Conservation (phyloP, 257 asterid species). For the Thymus quinquecostatus region DNA sequence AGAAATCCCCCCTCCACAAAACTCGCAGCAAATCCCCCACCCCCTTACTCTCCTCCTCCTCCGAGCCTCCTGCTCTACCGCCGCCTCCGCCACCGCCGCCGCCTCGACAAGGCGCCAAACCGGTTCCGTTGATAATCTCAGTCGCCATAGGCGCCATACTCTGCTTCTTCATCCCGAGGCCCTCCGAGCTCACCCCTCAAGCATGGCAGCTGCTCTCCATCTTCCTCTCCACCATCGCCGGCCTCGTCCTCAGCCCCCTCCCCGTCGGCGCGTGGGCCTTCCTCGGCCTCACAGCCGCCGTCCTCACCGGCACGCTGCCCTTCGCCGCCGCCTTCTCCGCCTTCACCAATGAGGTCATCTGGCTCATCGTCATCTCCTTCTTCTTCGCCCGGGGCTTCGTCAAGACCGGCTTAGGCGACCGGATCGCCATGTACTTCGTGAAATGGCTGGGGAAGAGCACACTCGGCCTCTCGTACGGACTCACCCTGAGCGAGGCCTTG, state of each 20-base stretch:
- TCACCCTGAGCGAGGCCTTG: conserved; percentile 87
- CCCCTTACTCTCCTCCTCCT: conserved; percentile 27
- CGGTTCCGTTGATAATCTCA: conserved; percentile 58
- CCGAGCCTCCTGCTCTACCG: conserved; percentile 20
- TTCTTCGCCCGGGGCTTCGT: conserved; percentile 93
- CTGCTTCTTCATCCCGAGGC: conserved; percentile 63
- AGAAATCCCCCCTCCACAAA: conserved; percentile 32
- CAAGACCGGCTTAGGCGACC: conserved; percentile 83
- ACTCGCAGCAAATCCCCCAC: conserved; percentile 22
- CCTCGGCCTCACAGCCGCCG: conserved; percentile 68
- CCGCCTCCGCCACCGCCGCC: conserved; percentile 27
- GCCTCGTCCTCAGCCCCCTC: conserved; percentile 79
- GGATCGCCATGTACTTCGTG: conserved; percentile 85
- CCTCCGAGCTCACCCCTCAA: conserved; percentile 64
- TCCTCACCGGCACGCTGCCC: conserved; percentile 62
- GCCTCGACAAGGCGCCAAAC: conserved; percentile 57
- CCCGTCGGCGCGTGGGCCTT: conserved; percentile 98
- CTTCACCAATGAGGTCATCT: conserved; percentile 79
- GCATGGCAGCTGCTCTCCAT: conserved; percentile 87
- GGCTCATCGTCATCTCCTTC: conserved; percentile 90
- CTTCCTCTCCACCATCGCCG: conserved; percentile 81
- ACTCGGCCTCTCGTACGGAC: conserved; percentile 81
- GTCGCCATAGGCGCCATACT: conserved; percentile 55
- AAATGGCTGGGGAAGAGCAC: conserved; percentile 90
- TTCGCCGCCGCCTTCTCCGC: conserved; percentile 73